Conservation (phyloP, 768 basidiomycete genomes). For the Naganishia kalamii region DNA sequence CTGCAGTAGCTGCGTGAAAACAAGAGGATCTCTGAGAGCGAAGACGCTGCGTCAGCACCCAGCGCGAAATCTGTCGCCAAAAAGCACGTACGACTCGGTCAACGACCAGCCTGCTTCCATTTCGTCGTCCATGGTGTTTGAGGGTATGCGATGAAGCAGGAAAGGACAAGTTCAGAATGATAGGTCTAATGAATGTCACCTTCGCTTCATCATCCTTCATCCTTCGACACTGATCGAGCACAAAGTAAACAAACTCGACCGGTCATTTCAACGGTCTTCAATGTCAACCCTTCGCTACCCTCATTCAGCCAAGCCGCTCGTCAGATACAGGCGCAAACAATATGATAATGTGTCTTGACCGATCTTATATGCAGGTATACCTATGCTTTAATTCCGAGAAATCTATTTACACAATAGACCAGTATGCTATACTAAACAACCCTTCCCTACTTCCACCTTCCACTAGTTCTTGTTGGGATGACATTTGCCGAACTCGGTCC, state of each 20-base stretch:
- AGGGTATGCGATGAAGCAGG: not conserved
- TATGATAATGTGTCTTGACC: too few species aligned
- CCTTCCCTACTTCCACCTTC: not conserved
- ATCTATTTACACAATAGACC: not conserved
- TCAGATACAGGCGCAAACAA: too few species aligned
- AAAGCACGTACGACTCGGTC: constrained; percentile 36
- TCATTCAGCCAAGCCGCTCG: not conserved
- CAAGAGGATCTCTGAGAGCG: constrained; percentile 34
- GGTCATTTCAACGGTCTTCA: not conserved
- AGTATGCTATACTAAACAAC: not conserved
- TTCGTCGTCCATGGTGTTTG: constrained; percentile 27
- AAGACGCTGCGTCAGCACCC: not conserved
- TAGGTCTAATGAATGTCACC: not conserved
- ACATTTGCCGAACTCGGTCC: not conserved
- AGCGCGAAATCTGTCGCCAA: not conserved
- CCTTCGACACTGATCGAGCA: not conserved
- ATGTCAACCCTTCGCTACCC: not conserved
- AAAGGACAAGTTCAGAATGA: not conserved
- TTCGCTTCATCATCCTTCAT: too few species aligned
- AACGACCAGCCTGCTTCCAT: constrained; percentile 44
- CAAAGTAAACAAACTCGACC: not conserved
- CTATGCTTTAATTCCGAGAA: not conserved
- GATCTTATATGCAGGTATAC: not conserved
- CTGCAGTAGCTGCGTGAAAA: constrained; percentile 41
- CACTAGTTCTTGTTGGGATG: not conserved